Conservation (phyloP, 2,329 filamentous ascomycete species). For the Coleophoma cylindrospora region DNA sequence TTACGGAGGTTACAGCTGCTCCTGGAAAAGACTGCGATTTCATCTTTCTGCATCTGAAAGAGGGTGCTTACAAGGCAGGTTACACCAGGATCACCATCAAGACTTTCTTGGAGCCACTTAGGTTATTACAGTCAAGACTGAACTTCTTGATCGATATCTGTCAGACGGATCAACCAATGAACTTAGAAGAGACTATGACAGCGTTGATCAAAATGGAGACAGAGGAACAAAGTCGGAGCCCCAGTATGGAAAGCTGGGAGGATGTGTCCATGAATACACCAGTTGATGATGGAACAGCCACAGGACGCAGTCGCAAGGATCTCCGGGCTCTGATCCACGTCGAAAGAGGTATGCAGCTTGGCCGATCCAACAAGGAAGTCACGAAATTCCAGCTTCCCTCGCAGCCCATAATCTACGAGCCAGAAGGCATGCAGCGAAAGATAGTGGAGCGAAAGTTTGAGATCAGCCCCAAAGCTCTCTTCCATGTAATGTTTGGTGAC, state of each 20-base stretch:
- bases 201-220: conserved; percentile 71
- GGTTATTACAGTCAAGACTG: conserved; percentile 74
- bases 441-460: conserved; percentile 80
- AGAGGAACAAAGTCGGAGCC: conserved; percentile 53
- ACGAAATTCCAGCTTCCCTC: conserved; percentile 75
- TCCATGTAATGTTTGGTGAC: conserved; percentile 94
- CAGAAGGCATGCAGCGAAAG: conserved; percentile 71
- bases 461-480: conserved; percentile 88
- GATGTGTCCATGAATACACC: conserved; percentile 62
- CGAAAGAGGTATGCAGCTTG: conserved; percentile 53
- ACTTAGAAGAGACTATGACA: conserved; percentile 65
- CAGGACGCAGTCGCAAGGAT: conserved; percentile 31
- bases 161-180: conserved; percentile 64
- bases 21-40: conserved; percentile 91
- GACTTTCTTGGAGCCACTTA: conserved; percentile 84
- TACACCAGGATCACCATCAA: conserved; percentile 70
- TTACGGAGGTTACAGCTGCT: conserved; percentile 85
- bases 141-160: conserved; percentile 82
- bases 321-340: conserved; percentile 54
- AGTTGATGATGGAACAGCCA: conserved; percentile 50
- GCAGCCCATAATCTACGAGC: conserved; percentile 78
- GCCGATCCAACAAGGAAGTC: conserved; percentile 21
- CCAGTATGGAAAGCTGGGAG: conserved; percentile 87
- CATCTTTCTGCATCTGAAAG: conserved; percentile 70
- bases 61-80: conserved; percentile 14